Base-by-base conservation (phyloP, 2,329 filamentous ascomycete species). In the Hymenoscyphus albidus region DNA sequence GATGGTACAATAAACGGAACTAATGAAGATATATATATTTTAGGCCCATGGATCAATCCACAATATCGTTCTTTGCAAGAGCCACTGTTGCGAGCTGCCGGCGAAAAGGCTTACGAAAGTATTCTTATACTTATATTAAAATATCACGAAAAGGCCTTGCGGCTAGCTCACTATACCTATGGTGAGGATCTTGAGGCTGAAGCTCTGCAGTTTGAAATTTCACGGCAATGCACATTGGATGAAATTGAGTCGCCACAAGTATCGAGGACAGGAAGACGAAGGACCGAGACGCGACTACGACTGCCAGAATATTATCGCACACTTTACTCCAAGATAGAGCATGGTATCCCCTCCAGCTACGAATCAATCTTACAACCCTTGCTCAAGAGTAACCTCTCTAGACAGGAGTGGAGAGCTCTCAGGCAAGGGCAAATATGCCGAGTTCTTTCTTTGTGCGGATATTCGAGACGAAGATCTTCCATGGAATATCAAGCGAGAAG, bases 391-490 rank as follows among this genome's bases (percentile, higher is more conserved):
- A 55, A 55, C 27, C 22, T 55, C 16, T 10, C 22, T 55, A n/a
- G 48, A 55, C 59, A 18, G 31, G 18, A 58, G 48, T 58, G 35
- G 38, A 31, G n/a, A 59, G 13, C 1, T 16, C 57, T n/a, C 54
- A 1, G 48, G 32, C 12, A 13, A 40, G 14, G 35, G 18, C 18
- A 12, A 9, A 6, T 27, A 39, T 14, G 18, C 35, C 22, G 3
- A 44, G 5, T 18, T n/a, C 27, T 67, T 66, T n/a, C 58, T 64
- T 1, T 67, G 60, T 51, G 35, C 54, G 6, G 3, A 59, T n/a
- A 38, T 65, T 18, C n/a, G 42, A 2, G 61, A 65, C 55, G 62
- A 65, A 10, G 65, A 67, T 9, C 27, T 65, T 3, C 64, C 63
- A 4, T 67, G 65, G 65, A 42, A 65, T 35, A 3, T 58, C 13